phyloP scores from a whole-genome alignment of 2,329 filamentous ascomycete genomes.

The Ophiostoma sp. region DNA sequence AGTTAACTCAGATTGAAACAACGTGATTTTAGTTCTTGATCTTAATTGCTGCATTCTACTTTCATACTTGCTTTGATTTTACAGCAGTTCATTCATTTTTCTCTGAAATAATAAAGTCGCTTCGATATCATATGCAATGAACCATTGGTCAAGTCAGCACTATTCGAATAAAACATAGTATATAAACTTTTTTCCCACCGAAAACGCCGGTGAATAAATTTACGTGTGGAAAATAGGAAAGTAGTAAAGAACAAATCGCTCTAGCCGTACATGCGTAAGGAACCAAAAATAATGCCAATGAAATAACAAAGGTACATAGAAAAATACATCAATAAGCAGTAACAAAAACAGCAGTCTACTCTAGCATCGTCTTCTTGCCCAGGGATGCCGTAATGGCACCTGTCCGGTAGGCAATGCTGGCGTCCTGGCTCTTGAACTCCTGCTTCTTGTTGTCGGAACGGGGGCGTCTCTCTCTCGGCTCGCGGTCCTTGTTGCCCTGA shows the following conservation, averaged over 20 bases:
- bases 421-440: slow-evolving; percentile 47
- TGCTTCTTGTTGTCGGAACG: slow-evolving; percentile 12
- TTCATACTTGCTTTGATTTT: too few relatives aligned
- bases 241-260: not conserved
- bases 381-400: slow-evolving; percentile 75
- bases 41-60: not conserved
- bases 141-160: not conserved
- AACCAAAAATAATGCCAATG: not conserved
- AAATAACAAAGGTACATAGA: not conserved
- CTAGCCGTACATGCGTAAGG: slow-evolving; percentile 5
- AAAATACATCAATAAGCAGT: not conserved
- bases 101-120: not conserved
- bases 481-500: slow-evolving; percentile 26
- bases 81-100: too few relatives aligned
- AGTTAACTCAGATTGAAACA: slow-evolving; percentile 2
- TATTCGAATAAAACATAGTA: too few relatives aligned
- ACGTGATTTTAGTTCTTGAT: not conserved
- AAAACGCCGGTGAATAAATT: not conserved
- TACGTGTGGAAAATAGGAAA: not conserved
- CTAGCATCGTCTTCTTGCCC: slow-evolving; percentile 82
- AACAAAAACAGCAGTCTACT: slow-evolving; percentile 45
- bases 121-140: not conserved
- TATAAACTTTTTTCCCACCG: too few relatives aligned
- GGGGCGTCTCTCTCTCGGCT: slow-evolving; percentile 24
- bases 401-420: slow-evolving; percentile 64